Conservation (phyloP, 148 eudicot species). For the Pouteria glomerata region DNA sequence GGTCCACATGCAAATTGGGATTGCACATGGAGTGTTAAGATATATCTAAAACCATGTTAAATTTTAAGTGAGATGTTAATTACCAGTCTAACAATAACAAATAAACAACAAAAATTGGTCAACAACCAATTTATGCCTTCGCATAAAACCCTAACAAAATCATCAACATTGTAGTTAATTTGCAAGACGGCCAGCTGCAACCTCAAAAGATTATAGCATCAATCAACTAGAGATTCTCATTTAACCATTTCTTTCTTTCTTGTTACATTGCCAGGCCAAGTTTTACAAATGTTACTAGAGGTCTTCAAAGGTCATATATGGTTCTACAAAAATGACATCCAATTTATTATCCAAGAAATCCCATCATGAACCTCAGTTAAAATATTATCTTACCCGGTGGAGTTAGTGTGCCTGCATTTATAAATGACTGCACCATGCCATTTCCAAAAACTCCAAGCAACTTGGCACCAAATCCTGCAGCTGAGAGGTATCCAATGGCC, state of each 20-base stretch:
- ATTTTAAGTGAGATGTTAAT: background rate
- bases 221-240: background rate
- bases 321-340: background rate
- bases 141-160: background rate
- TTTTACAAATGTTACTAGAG: background rate
- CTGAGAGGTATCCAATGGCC: constrained; percentile 91
- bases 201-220: background rate
- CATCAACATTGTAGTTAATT: background rate
- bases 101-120: background rate
- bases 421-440: constrained; percentile 97
- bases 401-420: constrained; percentile 72
- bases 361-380: background rate
- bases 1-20: too few relatives aligned
- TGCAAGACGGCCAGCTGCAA: background rate
- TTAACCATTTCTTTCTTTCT: background rate
- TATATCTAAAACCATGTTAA: too few relatives aligned
- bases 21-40: too few relatives aligned
- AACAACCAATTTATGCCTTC: background rate
- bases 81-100: background rate
- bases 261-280: background rate
- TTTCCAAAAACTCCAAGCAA: constrained; percentile 90
- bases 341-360: background rate
- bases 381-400: constrained; percentile 44
- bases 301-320: constrained; percentile 1
- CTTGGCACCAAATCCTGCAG: constrained; percentile 99